Evolutionary conservation across 192 early-diverging fungal species (phyloP), one percentile per base, ranked within the genome.

Genomic region (Podila verticillata): DNA sequence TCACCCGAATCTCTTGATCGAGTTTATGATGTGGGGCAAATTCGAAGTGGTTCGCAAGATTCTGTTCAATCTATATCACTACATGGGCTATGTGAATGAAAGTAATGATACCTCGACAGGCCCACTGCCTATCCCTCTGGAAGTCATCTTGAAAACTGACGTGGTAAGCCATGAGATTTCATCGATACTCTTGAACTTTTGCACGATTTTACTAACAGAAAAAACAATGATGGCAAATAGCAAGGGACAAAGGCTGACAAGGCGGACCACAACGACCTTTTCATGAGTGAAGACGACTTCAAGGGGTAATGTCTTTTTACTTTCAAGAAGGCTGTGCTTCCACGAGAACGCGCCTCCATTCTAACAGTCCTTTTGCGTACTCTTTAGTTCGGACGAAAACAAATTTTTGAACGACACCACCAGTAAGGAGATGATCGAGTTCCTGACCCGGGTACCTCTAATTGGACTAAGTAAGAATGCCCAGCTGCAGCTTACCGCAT

Each of bases 11-110:
- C 72, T 93, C 17, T 67, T 96, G 54, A 73, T 90, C 9, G 87
- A 94, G 34, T 91, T 93, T 73, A 74, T 95, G 34, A 65, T 94
- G 65, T 94, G 92, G 92, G 90, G 86, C 28, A 88, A 93, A 66
- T 89, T 89, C 68, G 88, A 92, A 59, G 72, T 93, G 7, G 89
- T 94, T 30, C 86, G 91, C 22, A 87, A 86, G 64, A 84, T 89
- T 28, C 68, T 94, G 31, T 84, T 85, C 20, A 75, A 88, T 6
- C 84, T 96, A n/a, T 88, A 93, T 61, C 83, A 85, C 35, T 94
- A 87, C 57, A 82, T 90, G 57, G 84, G 80, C 64, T 66, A 91
- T 48, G 78, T 92, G 59, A 74, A 72, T n/a, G 89, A 91, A 22
- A 73, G 70, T 28, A 83, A 85, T 26, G 63, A 85, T 68, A 35